A percentile compares a stretch with the other conserved stretches of the same genome.
phyloP scores from a whole-genome alignment of 495 filamentous ascomycete species.

The Daldinia bambusicola region DNA sequence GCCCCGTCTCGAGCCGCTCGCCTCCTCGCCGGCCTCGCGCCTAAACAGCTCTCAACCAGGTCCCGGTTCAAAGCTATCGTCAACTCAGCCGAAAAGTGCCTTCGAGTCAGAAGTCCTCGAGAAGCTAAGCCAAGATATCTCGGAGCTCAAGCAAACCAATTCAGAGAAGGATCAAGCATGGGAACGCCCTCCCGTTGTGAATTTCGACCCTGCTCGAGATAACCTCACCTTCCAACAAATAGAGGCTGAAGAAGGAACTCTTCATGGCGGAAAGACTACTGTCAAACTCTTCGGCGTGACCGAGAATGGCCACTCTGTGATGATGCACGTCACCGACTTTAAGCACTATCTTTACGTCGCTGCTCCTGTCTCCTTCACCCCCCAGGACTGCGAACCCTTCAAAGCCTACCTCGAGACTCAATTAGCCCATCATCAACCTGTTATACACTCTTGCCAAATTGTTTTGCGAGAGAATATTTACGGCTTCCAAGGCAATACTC shows the following conservation, averaged over 20 bases:
- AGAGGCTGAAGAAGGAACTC: constrained; percentile 87
- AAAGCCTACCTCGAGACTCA: constrained; percentile 79
- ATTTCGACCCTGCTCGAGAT: constrained; percentile 76
- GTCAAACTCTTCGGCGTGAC: constrained; percentile 97
- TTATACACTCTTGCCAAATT: constrained; percentile 74
- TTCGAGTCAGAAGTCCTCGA: constrained; percentile 96
- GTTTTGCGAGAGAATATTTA: constrained; percentile 89
- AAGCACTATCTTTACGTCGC: constrained; percentile 95
- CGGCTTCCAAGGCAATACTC: constrained; percentile 89
- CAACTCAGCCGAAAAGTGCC: constrained; percentile 86
- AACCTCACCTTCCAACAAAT: constrained; percentile 93
- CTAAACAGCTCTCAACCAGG: constrained; percentile 69
- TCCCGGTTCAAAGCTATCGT: constrained; percentile 70
- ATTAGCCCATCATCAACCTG: constrained; percentile 69
- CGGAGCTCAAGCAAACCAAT: constrained; percentile 81
- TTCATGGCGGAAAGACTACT: constrained; percentile 75
- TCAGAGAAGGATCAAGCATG: constrained; percentile 95
- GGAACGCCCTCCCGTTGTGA: constrained; percentile 78
- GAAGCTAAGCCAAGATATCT: constrained; percentile 92
- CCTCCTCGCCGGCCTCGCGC: constrained; percentile 62
- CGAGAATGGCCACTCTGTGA: constrained; percentile 90
- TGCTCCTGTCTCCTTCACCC: constrained; percentile 82
- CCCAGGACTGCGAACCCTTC: constrained; percentile 79
- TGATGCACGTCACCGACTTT: constrained; percentile 95
- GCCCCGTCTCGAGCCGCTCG: constrained; percentile 73